Evolutionary conservation across 2,329 filamentous ascomycete species (phyloP).

Genomic region (Alternaria sp.): DNA sequence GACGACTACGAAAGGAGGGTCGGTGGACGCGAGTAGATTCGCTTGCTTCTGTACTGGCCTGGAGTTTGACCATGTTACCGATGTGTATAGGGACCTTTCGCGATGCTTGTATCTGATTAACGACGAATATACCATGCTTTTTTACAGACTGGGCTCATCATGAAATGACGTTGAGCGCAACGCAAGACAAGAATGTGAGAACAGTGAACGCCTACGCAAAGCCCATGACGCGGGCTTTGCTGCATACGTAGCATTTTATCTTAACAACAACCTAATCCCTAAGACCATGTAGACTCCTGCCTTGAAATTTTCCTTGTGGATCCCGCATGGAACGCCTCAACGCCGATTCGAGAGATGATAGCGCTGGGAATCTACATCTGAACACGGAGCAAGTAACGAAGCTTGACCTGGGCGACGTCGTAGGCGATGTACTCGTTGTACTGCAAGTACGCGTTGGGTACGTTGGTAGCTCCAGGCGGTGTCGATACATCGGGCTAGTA

Average conservation of each 20-base stretch:
- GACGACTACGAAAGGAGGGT: conserved; percentile 88
- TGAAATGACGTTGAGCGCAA: neutral
- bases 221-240: neutral
- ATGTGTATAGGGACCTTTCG: conserved; percentile 5
- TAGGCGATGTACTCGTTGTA: conserved; percentile 82
- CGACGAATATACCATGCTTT: conserved; percentile 9
- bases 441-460: conserved; percentile 56
- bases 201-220: neutral
- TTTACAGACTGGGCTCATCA: neutral
- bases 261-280: neutral
- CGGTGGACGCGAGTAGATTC: conserved; percentile 60
- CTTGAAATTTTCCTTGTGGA: neutral
- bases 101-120: conserved; percentile 9
- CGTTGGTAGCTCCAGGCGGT: conserved; percentile 57
- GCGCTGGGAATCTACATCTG: conserved; percentile 23
- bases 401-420: conserved; percentile 70
- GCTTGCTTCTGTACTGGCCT: neutral
- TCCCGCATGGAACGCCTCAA: neutral
- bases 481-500: conserved; percentile 38
- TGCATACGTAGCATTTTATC: neutral
- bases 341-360: neutral
- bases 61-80: conserved; percentile 2
- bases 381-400: conserved; percentile 73
- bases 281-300: neutral
- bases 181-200: neutral